Evolutionary conservation across 73 alveolate species (phyloP).

Genomic region (Blepharisma stoltei): DNA sequence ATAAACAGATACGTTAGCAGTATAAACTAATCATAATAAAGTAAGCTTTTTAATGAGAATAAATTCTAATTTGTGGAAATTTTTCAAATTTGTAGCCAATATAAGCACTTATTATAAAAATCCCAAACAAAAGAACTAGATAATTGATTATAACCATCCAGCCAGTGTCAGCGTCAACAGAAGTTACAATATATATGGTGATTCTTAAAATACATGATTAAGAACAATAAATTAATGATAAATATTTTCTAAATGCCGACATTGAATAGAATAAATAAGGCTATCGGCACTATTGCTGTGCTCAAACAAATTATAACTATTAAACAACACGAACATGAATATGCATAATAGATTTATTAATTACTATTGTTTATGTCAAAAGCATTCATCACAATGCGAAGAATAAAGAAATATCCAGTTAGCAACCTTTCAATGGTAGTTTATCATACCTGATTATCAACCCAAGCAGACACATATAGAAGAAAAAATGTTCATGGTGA

Average conservation of each 20-base stretch:
- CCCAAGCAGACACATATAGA: no score
- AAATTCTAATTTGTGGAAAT: slow-evolving; percentile 17
- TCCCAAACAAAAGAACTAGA: not conserved
- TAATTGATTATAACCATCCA: not conserved
- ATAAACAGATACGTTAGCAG: no score
- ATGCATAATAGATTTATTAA: no score
- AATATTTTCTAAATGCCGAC: not conserved
- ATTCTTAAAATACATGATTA: not conserved
- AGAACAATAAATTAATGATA: not conserved
- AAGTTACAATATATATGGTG: not conserved
- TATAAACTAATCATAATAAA: no score
- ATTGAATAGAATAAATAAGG: not conserved
- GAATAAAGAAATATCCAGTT: no score
- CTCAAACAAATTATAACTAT: no score
- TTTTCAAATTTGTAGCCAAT: slow-evolving; percentile 31
- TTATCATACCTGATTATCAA: no score
- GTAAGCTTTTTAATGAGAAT: not conserved
- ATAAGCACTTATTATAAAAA: not conserved
- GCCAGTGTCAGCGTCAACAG: not conserved
- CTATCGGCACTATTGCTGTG: not conserved
- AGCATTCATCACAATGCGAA: no score
- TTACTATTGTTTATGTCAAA: no score
- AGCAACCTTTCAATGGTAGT: no score
- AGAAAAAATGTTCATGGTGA: no score
- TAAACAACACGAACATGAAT: no score